Evolutionary conservation across 2,329 filamentous ascomycete species (phyloP).

Genomic region (Elsinoe batatas): DNA sequence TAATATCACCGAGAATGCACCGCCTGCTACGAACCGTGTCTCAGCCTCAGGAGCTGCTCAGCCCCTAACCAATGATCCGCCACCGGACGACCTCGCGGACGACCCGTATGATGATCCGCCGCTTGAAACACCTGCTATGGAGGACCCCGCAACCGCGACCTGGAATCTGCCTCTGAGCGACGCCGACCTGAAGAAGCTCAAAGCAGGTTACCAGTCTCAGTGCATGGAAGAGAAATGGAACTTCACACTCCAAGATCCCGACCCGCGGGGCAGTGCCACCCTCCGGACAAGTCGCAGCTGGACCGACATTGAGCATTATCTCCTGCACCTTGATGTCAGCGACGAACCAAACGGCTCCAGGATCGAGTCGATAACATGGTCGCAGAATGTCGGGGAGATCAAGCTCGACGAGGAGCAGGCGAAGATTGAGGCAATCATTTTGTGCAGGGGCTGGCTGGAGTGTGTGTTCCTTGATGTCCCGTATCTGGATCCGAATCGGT

Average conservation of each 20-base stretch:
- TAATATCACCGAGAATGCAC: not conserved
- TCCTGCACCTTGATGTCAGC: constrained; percentile 5
- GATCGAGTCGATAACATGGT: constrained; percentile 9
- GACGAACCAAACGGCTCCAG: not conserved
- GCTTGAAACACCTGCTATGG: constrained; percentile 5
- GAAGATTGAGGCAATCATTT: constrained; percentile 19
- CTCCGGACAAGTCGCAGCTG: constrained; percentile 20
- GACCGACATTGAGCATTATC: constrained; percentile 16
- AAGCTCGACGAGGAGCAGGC: constrained; percentile 20
- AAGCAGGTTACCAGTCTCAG: constrained; percentile 18
- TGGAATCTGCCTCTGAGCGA: constrained; percentile 18
- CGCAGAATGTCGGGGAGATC: constrained; percentile 17
- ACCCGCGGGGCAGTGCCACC: constrained; percentile 18
- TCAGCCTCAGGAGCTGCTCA: not conserved
- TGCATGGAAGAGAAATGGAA: constrained; percentile 21
- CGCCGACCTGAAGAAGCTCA: constrained; percentile 21
- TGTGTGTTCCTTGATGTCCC: constrained; percentile 20
- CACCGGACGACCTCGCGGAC: constrained; percentile 3
- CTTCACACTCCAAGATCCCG: constrained; percentile 18
- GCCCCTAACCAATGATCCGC: not conserved
- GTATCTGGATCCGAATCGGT: constrained; percentile 8
- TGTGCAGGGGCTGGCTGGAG: constrained; percentile 16
- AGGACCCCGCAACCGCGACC: constrained; percentile 18
- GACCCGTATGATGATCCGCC: constrained; percentile 17
- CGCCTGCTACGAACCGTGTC: not conserved